Percentiles rank a stretch among this genome's conserved stretches.
Conservation (phyloP, 129 eudicot species). For the Lonicera japonica region DNA sequence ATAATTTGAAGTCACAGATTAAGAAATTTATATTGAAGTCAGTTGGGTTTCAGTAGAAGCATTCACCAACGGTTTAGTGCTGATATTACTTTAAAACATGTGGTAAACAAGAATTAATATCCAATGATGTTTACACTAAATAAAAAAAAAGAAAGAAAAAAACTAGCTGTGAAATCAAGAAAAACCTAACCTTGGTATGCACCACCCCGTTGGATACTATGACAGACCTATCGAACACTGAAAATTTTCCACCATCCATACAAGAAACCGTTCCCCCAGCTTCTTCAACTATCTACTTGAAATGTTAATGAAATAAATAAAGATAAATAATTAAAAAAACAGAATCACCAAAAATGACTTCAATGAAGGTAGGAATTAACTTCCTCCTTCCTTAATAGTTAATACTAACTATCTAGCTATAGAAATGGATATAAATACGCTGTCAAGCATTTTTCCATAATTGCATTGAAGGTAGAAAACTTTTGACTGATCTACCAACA, state of each 20-base stretch:
- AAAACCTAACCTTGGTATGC: constrained; percentile 68
- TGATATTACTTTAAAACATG: no score
- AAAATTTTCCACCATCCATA: constrained; percentile 86
- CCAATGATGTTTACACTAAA: background rate
- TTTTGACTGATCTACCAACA: no score
- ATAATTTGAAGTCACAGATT: no score
- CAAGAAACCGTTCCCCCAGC: constrained; percentile 93
- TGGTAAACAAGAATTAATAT: background rate
- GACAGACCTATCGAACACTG: constrained; percentile 87
- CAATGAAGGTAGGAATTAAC: no score
- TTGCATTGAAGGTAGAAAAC: no score
- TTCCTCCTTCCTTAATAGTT: no score
- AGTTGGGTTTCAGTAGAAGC: no score
- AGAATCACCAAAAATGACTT: background rate
- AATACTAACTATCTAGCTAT: no score
- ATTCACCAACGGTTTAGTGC: no score
- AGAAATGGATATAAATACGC: no score
- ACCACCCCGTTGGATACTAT: constrained; percentile 79
- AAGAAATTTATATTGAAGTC: no score
- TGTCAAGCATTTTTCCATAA: background rate
- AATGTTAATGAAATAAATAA: background rate
- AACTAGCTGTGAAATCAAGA: background rate
- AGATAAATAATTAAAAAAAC: background rate
- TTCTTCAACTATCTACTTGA: constrained; percentile 87
- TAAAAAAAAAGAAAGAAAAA: constrained; percentile 2